Conservation (phyloP, 2,329 filamentous ascomycete genomes). For the Cercospora beticola region DNA sequence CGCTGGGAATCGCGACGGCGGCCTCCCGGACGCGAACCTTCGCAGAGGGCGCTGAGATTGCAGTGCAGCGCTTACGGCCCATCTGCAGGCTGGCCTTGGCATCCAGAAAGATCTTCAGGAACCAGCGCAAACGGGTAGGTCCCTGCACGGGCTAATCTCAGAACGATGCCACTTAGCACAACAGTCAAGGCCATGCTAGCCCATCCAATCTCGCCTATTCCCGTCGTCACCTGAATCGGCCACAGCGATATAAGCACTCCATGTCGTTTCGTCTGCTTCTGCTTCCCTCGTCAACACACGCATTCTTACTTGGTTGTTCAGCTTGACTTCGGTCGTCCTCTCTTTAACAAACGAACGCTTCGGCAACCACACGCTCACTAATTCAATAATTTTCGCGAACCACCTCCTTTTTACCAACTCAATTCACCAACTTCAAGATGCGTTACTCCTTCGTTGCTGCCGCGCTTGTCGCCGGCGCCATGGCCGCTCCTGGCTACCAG, state of each 20-base stretch:
- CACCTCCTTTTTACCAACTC: conserved; percentile 7
- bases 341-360: conserved; percentile 19
- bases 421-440: conserved; percentile 21
- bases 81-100: neutral
- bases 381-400: conserved; percentile 10
- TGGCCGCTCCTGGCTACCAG: conserved; percentile 19
- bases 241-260: conserved; percentile 19
- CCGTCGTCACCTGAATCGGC: conserved; percentile 20
- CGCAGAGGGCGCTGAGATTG: neutral
- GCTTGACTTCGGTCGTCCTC: conserved; percentile 30
- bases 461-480: conserved; percentile 24
- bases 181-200: conserved; percentile 19
- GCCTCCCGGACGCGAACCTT: neutral
- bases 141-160: conserved; percentile 22
- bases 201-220: conserved; percentile 24
- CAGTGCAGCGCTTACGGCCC: neutral
- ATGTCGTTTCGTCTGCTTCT: conserved; percentile 18
- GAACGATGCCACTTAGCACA: conserved; percentile 20
- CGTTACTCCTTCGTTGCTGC: conserved; percentile 28
- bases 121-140: conserved; percentile 14
- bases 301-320: conserved; percentile 17
- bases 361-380: conserved; percentile 22
- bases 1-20: neutral
- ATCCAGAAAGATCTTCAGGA: conserved; percentile 9
- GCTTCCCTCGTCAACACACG: conserved; percentile 18